A percentile compares a stretch with the other conserved stretches of the same genome.
phyloP scores from a whole-genome alignment of 768 basidiomycete species.

The Mrakia blollopis region DNA sequence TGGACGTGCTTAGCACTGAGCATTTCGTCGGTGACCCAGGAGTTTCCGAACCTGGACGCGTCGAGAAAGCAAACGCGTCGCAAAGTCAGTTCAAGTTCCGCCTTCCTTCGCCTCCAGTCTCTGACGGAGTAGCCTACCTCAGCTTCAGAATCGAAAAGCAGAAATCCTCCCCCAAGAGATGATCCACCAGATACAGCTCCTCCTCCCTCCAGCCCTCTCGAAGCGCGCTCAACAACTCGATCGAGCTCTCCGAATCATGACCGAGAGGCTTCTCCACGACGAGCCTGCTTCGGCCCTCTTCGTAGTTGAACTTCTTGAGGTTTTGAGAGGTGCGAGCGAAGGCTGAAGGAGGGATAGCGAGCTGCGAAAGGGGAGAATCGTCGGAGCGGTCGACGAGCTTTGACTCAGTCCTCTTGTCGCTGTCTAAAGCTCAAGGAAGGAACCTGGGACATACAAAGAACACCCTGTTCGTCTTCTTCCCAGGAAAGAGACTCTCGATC shows the following conservation, averaged over 20 bases:
- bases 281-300: neutral
- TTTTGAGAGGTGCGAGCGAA: neutral
- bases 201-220: neutral
- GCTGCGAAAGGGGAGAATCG: neutral
- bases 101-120: neutral
- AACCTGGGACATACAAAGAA: neutral
- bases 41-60: neutral
- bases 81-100: neutral
- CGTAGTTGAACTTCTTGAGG: neutral
- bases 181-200: conserved; percentile 11
- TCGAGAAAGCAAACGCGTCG: neutral
- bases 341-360: conserved; percentile 4
- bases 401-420: neutral
- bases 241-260: neutral
- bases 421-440: neutral
- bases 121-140: neutral
- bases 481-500: neutral
- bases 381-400: neutral
- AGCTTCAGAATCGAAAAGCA: neutral
- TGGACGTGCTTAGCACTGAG: neutral
- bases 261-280: conserved; percentile 1
- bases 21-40: conserved; percentile 8
- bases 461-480: neutral
- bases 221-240: neutral
- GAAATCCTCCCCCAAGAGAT: neutral